Evolutionary conservation across 306 rosid species (phyloP).

Genomic region (Astragalus membranaceus): DNA sequence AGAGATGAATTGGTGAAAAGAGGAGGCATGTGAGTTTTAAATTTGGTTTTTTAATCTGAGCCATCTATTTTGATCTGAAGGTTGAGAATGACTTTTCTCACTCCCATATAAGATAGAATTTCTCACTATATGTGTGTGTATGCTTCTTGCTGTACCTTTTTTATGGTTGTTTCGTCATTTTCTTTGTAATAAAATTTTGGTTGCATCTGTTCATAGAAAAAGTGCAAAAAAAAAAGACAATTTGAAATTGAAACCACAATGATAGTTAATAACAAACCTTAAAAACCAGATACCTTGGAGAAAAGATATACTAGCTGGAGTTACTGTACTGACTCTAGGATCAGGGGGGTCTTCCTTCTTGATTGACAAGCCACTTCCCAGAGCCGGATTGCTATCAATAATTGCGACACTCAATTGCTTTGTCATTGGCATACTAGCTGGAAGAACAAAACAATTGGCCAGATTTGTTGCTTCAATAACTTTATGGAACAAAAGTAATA

Average conservation of each 20-base stretch:
- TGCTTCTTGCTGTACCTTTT: not conserved
- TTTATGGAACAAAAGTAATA: not conserved
- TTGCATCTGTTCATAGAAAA: not conserved
- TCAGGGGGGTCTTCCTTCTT: constrained; percentile 80
- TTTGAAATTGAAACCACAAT: not conserved
- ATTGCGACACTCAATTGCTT: constrained; percentile 86
- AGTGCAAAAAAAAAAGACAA: not conserved
- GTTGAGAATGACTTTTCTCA: too few species aligned
- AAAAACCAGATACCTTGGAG: constrained; percentile 60
- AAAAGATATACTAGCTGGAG: constrained; percentile 78
- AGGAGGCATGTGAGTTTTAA: too few species aligned
- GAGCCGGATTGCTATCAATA: constrained; percentile 89
- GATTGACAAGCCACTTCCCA: constrained; percentile 37
- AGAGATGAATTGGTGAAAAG: too few species aligned
- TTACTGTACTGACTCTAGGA: constrained; percentile 92
- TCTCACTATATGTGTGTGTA: not conserved
- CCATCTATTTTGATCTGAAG: too few species aligned
- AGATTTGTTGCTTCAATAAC: not conserved
- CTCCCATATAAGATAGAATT: too few species aligned
- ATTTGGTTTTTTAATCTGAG: too few species aligned
- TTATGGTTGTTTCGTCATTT: not conserved
- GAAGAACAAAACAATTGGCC: constrained; percentile 18
- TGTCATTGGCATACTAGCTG: constrained; percentile 89
- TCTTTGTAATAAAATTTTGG: not conserved
- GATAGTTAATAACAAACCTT: constrained; percentile 4